Base-by-base conservation (phyloP, 371 early-diverging fungal genomes). In the Mortierella sp. region DNA sequence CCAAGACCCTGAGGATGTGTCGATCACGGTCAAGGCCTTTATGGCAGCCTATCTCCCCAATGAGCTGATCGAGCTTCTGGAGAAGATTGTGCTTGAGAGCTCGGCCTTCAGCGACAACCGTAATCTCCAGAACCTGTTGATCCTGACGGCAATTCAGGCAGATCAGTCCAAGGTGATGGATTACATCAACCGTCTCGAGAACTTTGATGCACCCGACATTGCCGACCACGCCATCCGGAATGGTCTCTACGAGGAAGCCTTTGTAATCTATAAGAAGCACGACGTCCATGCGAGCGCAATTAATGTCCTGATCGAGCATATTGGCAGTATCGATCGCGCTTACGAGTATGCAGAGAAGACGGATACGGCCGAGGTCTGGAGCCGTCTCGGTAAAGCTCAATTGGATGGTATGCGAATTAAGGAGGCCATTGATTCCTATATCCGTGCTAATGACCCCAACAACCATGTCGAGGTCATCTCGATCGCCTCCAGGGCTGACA, bases 111-210 rank as follows among this genome's bases (percentile, higher is more conserved):
- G 89, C 70, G 97, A 97, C 80, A 96, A 98, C 87, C 89, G 92
- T 76, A 98, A 95, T 54, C 84, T 99, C 50, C 99, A 99, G 85
- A 98, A 98, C 79, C 86, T 99, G 65, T 86, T 99, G 64, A 96
- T 99, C 62, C 84, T 97, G 61, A 99, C 99, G n/a, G 98, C 98
- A 11, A 92, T 98, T 76, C 96, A 97, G 83, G 94, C 95, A 24
- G 95, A 97, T 79, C 88, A 92, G 30, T 72, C 90, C 46, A 90
- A 93, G 64, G 98, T 99, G 21, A 95, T 95, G 89, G 96, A 95
- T 58, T 98, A 95, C 76, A 89, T 98, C 64, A 88, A 85, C 28
- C 92, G 94, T 21, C 85, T 99, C 42, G 90, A 93, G 62, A 97
- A 96, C 86, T 98, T 89, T 81, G 98, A 97, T 70, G 96, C 95